Evolutionary conservation across 441 rosid species (phyloP), one percentile per base, ranked within the genome.

Genomic region (Aquilaria agallochum): DNA sequence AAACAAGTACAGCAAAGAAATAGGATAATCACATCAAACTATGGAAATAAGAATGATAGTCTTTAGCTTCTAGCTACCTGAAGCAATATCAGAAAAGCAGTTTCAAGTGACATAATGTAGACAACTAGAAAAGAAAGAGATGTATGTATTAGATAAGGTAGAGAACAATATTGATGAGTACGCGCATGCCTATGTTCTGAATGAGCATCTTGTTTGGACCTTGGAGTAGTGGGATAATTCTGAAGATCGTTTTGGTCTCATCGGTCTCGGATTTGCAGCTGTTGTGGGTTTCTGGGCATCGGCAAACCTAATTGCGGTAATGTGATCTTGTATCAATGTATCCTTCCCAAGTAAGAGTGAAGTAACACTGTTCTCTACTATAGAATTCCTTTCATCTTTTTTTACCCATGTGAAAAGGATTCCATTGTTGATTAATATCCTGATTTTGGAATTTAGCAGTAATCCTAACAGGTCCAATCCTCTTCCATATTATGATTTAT

Each of bases 221-320:
- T 13, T 59, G 48, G 50, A 66, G 68, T 82, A 89, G 98, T 90
- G 98, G 97, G 83, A 79, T 60, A 77, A 70, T 0, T 63, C 97
- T 59, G 97, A 94, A 86, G 97, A 90, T 68, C 81, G 93, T 50
- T 30, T 89, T 62, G 94, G 80, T 58, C 74, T 90, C 55, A 60
- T 83, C 45, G 98, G 97, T 62, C 77, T 94, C 69, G 83, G 96
- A 7, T 90, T 90, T 76, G 85, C 96, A 31, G 85, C 77, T 3
- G 56, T 89, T 50, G 90, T 76, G n/a, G 88, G 81, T 58, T 9
- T 94, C 13, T 94, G 98, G 98, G 79, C 93, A 33, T 87, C 98
- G 36, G 11, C 73, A 2, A 89, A 83, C 59, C 76, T 94, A 53
- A 52, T 85, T 69, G 63, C 89, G 79, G 97, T 88, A 83, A 64